These are phyloP conservation scores for Tetrapisispora nanseiensis DNA, from an alignment of 805 yeast species.

Conservation along the genomic window DNA sequence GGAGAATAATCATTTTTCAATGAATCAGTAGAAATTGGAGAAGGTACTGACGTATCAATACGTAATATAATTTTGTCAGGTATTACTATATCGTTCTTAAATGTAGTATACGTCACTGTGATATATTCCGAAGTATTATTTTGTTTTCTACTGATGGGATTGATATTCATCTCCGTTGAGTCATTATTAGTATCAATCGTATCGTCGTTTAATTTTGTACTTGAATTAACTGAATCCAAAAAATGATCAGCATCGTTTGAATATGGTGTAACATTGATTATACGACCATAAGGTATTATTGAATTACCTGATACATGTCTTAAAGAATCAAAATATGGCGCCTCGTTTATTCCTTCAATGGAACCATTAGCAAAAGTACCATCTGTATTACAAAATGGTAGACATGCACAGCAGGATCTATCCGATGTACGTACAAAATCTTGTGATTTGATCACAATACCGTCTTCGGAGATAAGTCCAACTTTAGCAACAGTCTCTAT, in stretches of 20 bases:
- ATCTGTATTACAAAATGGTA: neutral
- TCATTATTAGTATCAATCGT: too few species aligned
- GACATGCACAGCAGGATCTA: conserved; percentile 5
- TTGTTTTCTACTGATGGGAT: too few species aligned
- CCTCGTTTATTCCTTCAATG: neutral
- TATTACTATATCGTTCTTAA: neutral
- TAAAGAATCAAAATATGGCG: neutral
- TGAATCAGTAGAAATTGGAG: neutral
- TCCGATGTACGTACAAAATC: conserved; percentile 5
- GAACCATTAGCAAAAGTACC: neutral
- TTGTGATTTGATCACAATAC: conserved; percentile 28
- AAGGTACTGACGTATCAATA: neutral
- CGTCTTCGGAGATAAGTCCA: conserved; percentile 9
- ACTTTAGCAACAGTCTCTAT: neutral
- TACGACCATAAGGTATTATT: conserved; percentile 26
- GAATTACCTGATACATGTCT: conserved; percentile 11
- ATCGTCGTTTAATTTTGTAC: too few species aligned
- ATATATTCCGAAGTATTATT: neutral
- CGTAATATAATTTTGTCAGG: neutral
- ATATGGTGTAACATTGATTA: conserved; percentile 14
- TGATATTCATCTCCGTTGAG: neutral
- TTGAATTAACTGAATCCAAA: neutral
- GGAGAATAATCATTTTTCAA: neutral
- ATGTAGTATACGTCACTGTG: neutral
- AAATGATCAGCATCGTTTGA: neutral